Evolutionary conservation across 768 basidiomycete genomes (phyloP).

Genomic region (Lactarius sp.): DNA sequence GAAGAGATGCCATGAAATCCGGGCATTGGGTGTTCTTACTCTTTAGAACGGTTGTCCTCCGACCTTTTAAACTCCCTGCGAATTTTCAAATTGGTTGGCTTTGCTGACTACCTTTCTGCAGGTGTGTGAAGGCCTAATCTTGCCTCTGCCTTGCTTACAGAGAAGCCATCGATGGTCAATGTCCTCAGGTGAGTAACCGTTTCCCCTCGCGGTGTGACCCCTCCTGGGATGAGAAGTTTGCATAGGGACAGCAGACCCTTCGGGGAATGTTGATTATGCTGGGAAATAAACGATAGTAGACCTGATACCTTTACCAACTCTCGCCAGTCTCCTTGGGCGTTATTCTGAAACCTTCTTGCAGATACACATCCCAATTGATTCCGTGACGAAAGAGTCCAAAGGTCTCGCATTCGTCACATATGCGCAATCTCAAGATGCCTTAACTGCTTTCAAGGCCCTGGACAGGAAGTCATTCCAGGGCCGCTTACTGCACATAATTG

Average conservation of each 20-base stretch:
- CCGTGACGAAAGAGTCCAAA: conserved; percentile 43
- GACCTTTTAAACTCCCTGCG: conserved; percentile 28
- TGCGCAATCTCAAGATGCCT: conserved; percentile 40
- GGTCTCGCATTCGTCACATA: conserved; percentile 63
- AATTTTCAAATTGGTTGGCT: not conserved
- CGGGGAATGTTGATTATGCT: conserved; percentile 48
- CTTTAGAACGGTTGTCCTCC: conserved; percentile 34
- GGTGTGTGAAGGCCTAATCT: conserved; percentile 20
- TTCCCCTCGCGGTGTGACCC: not conserved
- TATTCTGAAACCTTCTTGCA: conserved; percentile 28
- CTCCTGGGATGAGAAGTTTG: conserved; percentile 39
- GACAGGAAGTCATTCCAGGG: conserved; percentile 90
- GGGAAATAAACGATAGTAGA: conserved; percentile 25
- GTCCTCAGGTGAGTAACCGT: conserved; percentile 37
- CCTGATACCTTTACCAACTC: conserved; percentile 12
- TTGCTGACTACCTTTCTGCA: conserved; percentile 12
- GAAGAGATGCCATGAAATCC: conserved; percentile 44
- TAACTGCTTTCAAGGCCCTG: conserved; percentile 69
- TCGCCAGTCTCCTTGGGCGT: not conserved
- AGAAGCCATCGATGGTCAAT: not conserved
- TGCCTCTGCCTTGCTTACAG: conserved; percentile 6
- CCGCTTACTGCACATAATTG: conserved; percentile 83
- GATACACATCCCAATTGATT: conserved; percentile 55
- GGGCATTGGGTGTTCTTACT: conserved; percentile 41
- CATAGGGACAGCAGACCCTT: conserved; percentile 66